These are phyloP conservation scores for Diaporthe australafricana DNA, from an alignment of 2,329 filamentous ascomycete species.

Conservation along the genomic window DNA sequence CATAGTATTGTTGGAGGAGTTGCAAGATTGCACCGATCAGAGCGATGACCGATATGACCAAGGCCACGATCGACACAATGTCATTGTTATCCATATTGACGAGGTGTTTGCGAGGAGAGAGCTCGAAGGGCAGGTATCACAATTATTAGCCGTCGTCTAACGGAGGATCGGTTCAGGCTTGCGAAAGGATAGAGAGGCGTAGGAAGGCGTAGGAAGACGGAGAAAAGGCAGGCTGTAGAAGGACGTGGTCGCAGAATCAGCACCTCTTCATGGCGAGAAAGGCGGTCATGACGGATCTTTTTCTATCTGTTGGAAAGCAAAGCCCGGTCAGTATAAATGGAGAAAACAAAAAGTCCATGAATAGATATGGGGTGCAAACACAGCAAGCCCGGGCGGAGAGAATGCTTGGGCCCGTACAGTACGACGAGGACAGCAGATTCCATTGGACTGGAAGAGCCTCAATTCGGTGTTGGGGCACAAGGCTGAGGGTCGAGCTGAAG, in stretches of 20 bases:
- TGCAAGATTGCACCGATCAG: constrained; percentile 58
- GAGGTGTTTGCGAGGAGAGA: neutral
- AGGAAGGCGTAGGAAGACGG: too few species aligned
- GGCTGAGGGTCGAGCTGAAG: constrained; percentile 28
- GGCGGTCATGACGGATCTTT: constrained; percentile 20
- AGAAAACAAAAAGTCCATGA: neutral
- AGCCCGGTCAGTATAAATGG: constrained; percentile 15
- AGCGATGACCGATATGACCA: constrained; percentile 60
- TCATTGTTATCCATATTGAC: constrained; percentile 44
- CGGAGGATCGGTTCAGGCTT: neutral
- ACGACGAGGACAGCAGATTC: neutral
- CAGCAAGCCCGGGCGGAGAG: neutral
- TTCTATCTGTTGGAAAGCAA: neutral
- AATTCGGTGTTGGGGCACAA: constrained; percentile 10
- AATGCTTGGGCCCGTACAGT: constrained; percentile 17
- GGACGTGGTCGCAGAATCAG: neutral
- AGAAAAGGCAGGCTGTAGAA: neutral
- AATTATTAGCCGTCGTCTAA: neutral
- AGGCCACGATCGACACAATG: constrained; percentile 55
- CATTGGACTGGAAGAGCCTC: constrained; percentile 7
- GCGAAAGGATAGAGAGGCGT: neutral
- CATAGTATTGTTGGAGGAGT: constrained; percentile 62
- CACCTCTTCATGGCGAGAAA: neutral
- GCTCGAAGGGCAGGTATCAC: neutral
- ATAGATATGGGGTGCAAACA: constrained; percentile 1